Base-by-base conservation (phyloP, 495 filamentous ascomycete species). In the Trichoderma reesei region DNA sequence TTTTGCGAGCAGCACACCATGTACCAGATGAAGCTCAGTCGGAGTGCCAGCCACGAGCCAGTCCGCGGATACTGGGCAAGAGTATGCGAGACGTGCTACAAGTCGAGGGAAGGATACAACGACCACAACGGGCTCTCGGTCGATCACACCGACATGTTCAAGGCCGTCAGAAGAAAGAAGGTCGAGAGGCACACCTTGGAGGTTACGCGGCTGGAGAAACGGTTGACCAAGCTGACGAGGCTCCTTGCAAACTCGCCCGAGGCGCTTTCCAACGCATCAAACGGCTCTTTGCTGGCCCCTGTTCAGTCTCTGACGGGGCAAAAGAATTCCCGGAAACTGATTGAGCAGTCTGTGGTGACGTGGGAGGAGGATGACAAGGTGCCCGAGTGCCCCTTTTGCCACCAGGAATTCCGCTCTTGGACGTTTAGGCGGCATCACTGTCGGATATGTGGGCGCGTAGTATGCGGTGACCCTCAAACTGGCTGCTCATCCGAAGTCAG, bases 1-100 rank as follows among this genome's bases (percentile, higher is more conserved):
- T 98, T 97, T 71, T 98, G 94, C 75, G 93, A 98, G 72, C 90
- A 95, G 67, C 95, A 98, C 77, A 97, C 93, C 38, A 96, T 97
- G 94, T 98, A 98, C 69, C 92, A 98, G 77, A 98, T 98, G 90
- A 97, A 94, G 80, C 83, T 98, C 20, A 96, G 91, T 10, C 82
- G 92, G 59, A 87, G 91, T 5, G 94, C 95, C 4, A 83, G 87
- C 66, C 91, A 96, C 78, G 95, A 98, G 67, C 95, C 95, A 0
- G 88, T 96, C 0, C 77, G 95, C 66, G 94, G 94, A 1, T 81
- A 92, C 64, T 98, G 94, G 94, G 95, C 90, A 70, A 76, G 94
- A 39, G 92, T 96, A 5, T 98, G 94, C 72, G 95, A 98, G 75
- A 98, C 94, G 34, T 98, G 94, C 73, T 98, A 93, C 75, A 98